These are phyloP conservation scores for Fulvia fulva DNA, from an alignment of 2,329 filamentous ascomycete species.

Conservation along the genomic window DNA sequence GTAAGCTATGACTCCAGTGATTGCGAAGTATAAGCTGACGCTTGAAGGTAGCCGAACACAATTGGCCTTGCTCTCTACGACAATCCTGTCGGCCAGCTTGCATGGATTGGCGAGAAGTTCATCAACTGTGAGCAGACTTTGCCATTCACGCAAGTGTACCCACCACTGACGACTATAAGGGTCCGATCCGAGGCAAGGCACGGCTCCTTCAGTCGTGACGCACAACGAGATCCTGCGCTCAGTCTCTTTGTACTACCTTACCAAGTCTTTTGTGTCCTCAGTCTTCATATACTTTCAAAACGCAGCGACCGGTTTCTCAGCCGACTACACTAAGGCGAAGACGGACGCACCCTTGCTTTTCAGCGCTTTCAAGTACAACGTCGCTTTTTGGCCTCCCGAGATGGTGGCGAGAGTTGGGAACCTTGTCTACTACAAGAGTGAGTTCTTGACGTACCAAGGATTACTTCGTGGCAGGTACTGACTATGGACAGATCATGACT, in stretches of 20 bases:
- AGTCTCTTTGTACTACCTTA: constrained; percentile 37
- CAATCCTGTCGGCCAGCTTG: constrained; percentile 42
- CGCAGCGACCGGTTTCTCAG: constrained; percentile 31
- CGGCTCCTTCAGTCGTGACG: constrained; percentile 26
- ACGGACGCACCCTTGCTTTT: constrained; percentile 13
- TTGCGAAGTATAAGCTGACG: neutral
- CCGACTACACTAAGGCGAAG: constrained; percentile 29
- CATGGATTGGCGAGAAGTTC: constrained; percentile 42
- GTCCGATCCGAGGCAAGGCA: constrained; percentile 23
- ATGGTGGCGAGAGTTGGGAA: constrained; percentile 30
- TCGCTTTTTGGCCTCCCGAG: constrained; percentile 27
- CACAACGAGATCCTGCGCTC: constrained; percentile 27
- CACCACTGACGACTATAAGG: constrained; percentile 12
- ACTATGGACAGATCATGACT: constrained; percentile 13
- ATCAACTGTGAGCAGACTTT: neutral
- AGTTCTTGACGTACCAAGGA: neutral
- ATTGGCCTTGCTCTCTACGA: constrained; percentile 41
- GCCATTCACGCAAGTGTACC: neutral
- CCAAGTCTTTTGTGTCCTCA: constrained; percentile 34
- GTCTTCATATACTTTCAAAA: constrained; percentile 39
- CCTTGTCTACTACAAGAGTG: constrained; percentile 33
- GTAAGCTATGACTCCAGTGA: constrained; percentile 3
- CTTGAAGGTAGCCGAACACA: constrained; percentile 32
- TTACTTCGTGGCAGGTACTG: no score
- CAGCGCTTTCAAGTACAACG: constrained; percentile 13